These are phyloP conservation scores for Kandelia obovata DNA, from an alignment of 345 rosid genomes.

Conservation along the genomic window DNA sequence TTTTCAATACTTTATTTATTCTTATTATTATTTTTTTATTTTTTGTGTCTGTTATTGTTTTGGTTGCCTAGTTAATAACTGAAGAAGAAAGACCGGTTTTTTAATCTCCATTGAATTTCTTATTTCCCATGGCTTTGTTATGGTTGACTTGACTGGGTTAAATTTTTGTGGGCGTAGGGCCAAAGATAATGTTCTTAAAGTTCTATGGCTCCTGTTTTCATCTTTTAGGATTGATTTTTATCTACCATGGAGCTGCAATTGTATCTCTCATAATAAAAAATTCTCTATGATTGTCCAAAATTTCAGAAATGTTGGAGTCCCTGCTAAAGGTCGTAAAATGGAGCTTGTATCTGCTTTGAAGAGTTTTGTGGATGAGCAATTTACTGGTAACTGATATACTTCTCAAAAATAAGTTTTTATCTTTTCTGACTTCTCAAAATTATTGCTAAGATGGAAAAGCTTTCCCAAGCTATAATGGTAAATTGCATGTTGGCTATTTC, in stretches of 20 bases:
- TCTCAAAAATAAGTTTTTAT: slow-evolving; percentile 2
- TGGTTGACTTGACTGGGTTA: not conserved
- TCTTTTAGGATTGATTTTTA: not conserved
- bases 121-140: not conserved
- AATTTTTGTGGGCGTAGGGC: not conserved
- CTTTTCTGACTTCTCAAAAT: not conserved
- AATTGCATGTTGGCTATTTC: slow-evolving; percentile 10
- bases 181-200: not conserved
- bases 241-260: not conserved
- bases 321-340: slow-evolving; percentile 69
- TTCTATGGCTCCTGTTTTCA: not conserved
- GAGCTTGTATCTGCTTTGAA: slow-evolving; percentile 68
- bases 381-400: slow-evolving; percentile 39
- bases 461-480: not conserved
- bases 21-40: not conserved
- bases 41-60: not conserved
- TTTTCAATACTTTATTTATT: not conserved
- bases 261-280: not conserved
- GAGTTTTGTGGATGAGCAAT: slow-evolving; percentile 41
- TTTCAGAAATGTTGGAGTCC: slow-evolving; percentile 63
- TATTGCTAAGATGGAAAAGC: not conserved
- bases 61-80: not conserved
- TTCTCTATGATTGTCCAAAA: not conserved
- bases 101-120: not conserved
- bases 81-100: not conserved